Evolutionary conservation across 2,329 filamentous ascomycete genomes (phyloP).

Genomic region (Phialophora chinensis): DNA sequence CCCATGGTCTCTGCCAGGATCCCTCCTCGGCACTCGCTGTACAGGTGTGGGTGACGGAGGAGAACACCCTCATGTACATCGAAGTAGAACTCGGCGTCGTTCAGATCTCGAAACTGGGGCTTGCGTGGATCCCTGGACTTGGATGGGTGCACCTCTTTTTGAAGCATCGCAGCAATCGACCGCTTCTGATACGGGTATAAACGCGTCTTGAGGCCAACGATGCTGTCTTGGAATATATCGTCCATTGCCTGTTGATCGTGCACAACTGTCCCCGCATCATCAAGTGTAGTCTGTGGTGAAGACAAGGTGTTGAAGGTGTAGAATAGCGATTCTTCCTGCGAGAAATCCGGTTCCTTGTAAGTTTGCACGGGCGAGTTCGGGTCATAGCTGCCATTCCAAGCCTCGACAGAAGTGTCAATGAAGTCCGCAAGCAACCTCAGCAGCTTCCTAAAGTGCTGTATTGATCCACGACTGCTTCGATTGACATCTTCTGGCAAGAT

Average conservation of each 20-base stretch:
- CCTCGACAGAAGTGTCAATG: constrained; percentile 47
- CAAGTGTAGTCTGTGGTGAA: constrained; percentile 47
- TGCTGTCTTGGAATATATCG: constrained; percentile 43
- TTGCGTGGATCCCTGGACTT: constrained; percentile 76
- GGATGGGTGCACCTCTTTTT: constrained; percentile 72
- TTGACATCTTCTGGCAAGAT: constrained; percentile 50
- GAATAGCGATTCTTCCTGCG: constrained; percentile 54
- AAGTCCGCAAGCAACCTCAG: constrained; percentile 49
- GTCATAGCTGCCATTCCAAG: constrained; percentile 47
- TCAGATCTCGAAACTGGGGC: constrained; percentile 64
- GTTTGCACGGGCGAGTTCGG: constrained; percentile 25
- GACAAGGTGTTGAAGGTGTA: constrained; percentile 58
- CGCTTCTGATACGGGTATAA: constrained; percentile 81
- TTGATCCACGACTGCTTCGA: constrained; percentile 45
- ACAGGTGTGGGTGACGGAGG: constrained; percentile 70
- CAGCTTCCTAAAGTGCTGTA: constrained; percentile 44
- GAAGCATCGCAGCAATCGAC: constrained; percentile 82
- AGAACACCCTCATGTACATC: constrained; percentile 69
- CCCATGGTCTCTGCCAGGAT: constrained; percentile 59
- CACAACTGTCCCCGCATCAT: constrained; percentile 41
- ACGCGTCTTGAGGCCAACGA: constrained; percentile 57
- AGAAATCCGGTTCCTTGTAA: constrained; percentile 29
- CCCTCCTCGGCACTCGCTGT: constrained; percentile 74
- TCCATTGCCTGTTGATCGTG: constrained; percentile 48
- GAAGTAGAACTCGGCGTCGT: constrained; percentile 70